These are phyloP conservation scores for Epichloe elymi DNA, from an alignment of 2,329 filamentous ascomycete species.

Conservation along the genomic window DNA sequence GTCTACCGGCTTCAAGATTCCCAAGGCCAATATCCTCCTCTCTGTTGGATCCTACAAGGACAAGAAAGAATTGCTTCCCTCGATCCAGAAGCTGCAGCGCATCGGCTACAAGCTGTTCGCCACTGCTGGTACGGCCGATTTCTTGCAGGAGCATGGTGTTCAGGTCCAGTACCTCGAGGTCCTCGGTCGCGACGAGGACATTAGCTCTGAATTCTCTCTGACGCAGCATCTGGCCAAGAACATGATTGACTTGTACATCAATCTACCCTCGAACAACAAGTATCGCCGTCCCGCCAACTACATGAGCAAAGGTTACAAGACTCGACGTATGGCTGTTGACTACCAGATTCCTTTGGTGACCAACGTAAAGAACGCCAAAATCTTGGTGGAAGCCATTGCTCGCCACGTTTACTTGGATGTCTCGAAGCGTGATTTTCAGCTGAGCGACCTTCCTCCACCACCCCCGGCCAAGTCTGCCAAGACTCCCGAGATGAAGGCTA, in stretches of 20 bases:
- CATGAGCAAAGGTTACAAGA: conserved; percentile 95
- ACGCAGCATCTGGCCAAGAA: conserved; percentile 96
- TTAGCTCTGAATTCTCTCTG: conserved; percentile 91
- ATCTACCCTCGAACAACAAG: conserved; percentile 95
- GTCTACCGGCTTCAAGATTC: conserved; percentile 91
- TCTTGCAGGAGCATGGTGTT: conserved; percentile 83
- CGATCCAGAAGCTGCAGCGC: conserved; percentile 76
- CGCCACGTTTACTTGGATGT: conserved; percentile 79
- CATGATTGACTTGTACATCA: conserved; percentile 97
- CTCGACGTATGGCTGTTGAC: conserved; percentile 93
- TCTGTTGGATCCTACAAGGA: conserved; percentile 97
- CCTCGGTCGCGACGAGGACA: conserved; percentile 65
- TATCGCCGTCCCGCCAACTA: conserved; percentile 95
- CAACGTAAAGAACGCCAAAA: conserved; percentile 98
- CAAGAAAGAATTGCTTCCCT: conserved; percentile 93
- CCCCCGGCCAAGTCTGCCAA: conserved; percentile 48
- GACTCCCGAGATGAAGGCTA: conserved; percentile 46
- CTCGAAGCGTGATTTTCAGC: conserved; percentile 77
- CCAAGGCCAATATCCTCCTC: conserved; percentile 86
- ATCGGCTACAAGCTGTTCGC: conserved; percentile 94
- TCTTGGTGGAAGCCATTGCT: conserved; percentile 85
- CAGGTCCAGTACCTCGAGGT: conserved; percentile 89
- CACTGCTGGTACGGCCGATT: conserved; percentile 92
- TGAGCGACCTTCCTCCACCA: conserved; percentile 68
- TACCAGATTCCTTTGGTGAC: conserved; percentile 94